These are phyloP conservation scores for Lipomyces spencermartinsiae DNA, from an alignment of 805 yeast genomes.

Conservation along the genomic window DNA sequence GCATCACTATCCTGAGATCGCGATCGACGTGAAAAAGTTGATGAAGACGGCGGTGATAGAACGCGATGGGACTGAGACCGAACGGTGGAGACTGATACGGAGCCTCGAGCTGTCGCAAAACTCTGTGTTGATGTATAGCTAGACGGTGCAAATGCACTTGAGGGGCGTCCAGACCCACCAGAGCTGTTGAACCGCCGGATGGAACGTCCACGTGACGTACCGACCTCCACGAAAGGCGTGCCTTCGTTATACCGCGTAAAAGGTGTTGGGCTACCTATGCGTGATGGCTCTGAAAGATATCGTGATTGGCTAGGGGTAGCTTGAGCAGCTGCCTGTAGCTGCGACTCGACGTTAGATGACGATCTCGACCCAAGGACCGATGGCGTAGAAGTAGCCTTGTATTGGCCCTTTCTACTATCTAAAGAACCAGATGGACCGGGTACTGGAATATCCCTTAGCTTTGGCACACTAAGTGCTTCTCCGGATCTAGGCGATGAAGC, in stretches of 20 bases:
- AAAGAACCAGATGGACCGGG: background rate
- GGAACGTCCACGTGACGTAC: slow-evolving; percentile 29
- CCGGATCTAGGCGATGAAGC: background rate
- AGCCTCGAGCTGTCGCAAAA: slow-evolving; percentile 34
- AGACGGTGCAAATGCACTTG: slow-evolving; percentile 34
- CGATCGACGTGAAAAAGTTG: slow-evolving; percentile 7
- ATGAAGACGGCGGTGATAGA: slow-evolving; percentile 7
- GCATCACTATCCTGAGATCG: slow-evolving; percentile 24
- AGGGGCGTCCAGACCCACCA: slow-evolving; percentile 1
- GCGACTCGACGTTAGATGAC: slow-evolving; percentile 32
- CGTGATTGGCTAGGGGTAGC: slow-evolving; percentile 18
- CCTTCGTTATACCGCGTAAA: slow-evolving; percentile 22
- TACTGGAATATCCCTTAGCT: background rate
- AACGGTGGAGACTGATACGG: slow-evolving; percentile 21
- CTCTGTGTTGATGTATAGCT: slow-evolving; percentile 35
- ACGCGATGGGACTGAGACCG: slow-evolving; percentile 11
- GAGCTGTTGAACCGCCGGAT: slow-evolving; percentile 9
- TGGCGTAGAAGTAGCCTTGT: background rate
- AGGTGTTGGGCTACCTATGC: slow-evolving; percentile 17
- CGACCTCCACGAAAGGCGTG: slow-evolving; percentile 2
- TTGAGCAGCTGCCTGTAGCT: slow-evolving; percentile 10
- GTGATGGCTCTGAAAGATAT: background rate
- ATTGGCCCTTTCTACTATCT: background rate
- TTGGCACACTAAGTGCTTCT: background rate
- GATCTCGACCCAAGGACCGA: slow-evolving; percentile 9